A percentile compares a stretch with the other conserved stretches of the same genome.
These are phyloP conservation scores for Pseudonectria buxi DNA, from an alignment of 2,329 filamentous ascomycete species.

Conservation along the genomic window DNA sequence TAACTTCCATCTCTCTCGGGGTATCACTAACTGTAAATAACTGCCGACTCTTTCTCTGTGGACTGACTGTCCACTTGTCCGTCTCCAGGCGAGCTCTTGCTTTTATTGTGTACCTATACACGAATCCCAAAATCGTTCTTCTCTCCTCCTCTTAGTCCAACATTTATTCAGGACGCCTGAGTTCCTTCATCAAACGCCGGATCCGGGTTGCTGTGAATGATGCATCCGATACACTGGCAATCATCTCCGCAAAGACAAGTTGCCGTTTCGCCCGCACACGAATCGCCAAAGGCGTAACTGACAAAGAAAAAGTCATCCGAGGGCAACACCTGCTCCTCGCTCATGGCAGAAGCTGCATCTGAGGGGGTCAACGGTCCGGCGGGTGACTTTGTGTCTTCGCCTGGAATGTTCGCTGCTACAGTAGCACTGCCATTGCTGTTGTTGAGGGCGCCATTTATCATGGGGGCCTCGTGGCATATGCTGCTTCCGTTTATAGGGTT, in stretches of 20 bases:
- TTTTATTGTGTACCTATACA: too few relatives aligned
- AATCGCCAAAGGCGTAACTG: conserved; percentile 42
- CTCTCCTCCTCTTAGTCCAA: background rate
- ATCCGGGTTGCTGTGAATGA: conserved; percentile 39
- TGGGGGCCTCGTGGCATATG: conserved; percentile 10
- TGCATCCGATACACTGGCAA: conserved; percentile 51
- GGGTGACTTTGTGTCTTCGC: conserved; percentile 30
- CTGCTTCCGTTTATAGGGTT: conserved; percentile 20
- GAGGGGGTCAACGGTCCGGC: conserved; percentile 40
- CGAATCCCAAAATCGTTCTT: too few relatives aligned
- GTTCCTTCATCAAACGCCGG: conserved; percentile 4
- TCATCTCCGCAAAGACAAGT: conserved; percentile 54
- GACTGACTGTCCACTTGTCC: too few relatives aligned
- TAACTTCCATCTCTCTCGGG: too few relatives aligned
- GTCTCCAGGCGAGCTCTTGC: too few relatives aligned
- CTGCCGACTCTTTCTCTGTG: too few relatives aligned
- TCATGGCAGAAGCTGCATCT: conserved; percentile 36
- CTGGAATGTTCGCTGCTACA: conserved; percentile 7
- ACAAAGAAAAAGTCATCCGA: conserved; percentile 55
- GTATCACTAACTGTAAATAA: too few relatives aligned
- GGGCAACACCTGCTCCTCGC: conserved; percentile 45
- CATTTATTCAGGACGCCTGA: conserved; percentile 2
- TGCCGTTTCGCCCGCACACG: conserved; percentile 42
- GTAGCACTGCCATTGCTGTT: conserved; percentile 12
- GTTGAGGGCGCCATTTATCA: conserved; percentile 14